phyloP scores from a whole-genome alignment of 768 basidiomycete genomes.

The Phylloporus rhodoxanthus region DNA sequence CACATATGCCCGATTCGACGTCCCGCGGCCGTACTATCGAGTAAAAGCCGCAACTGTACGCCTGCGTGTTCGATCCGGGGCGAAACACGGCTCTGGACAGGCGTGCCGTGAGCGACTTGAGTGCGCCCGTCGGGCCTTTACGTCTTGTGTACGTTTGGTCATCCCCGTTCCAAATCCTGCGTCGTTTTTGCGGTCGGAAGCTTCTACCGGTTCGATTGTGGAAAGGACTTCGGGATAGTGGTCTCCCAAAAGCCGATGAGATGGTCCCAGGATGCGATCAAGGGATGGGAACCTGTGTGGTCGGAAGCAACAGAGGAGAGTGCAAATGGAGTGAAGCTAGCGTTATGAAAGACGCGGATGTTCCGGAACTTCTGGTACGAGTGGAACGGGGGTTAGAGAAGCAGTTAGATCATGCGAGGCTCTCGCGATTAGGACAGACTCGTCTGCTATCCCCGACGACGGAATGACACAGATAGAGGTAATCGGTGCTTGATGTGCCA shows the following conservation, averaged over 20 bases:
- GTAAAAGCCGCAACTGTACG: constrained; percentile 81
- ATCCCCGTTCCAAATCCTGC: constrained; percentile 41
- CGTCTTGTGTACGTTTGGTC: constrained; percentile 36
- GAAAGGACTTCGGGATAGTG: constrained; percentile 54
- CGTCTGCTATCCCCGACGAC: constrained; percentile 17
- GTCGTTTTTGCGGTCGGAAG: constrained; percentile 50
- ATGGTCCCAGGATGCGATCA: constrained; percentile 86
- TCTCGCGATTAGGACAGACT: constrained; percentile 47
- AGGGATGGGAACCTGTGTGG: constrained; percentile 50
- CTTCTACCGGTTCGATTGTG: neutral
- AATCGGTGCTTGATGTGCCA: constrained; percentile 59
- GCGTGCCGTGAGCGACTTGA: constrained; percentile 79
- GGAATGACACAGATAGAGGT: constrained; percentile 59
- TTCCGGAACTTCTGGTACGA: constrained; percentile 7
- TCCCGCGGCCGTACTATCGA: constrained; percentile 90
- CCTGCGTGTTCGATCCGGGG: constrained; percentile 34
- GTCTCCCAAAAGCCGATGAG: constrained; percentile 81
- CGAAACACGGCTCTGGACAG: constrained; percentile 70
- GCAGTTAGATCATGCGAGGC: constrained; percentile 79
- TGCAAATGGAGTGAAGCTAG: constrained; percentile 80
- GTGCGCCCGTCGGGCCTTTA: constrained; percentile 64
- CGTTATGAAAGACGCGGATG: constrained; percentile 15
- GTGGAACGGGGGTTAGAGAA: constrained; percentile 38
- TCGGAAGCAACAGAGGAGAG: constrained; percentile 66
- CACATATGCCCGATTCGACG: constrained; percentile 66